These are phyloP conservation scores for Lichtheimia ornata DNA, from an alignment of 371 early-diverging fungal species.

Conservation along the genomic window DNA sequence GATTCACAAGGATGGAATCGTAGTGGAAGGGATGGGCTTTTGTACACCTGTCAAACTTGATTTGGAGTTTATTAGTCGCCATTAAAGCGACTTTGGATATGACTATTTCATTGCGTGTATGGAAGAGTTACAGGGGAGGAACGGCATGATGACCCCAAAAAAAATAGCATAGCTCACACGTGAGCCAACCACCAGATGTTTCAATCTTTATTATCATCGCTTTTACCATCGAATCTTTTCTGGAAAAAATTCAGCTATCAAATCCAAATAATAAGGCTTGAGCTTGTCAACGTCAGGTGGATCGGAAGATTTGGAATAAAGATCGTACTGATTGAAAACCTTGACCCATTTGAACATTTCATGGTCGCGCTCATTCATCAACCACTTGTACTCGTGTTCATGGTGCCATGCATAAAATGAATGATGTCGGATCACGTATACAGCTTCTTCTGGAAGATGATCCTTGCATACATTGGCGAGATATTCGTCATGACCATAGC, in stretches of 20 bases:
- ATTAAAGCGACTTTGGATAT: too few species aligned
- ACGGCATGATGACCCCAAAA: too few species aligned
- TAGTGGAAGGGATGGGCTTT: background rate
- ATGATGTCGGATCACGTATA: constrained; percentile 58
- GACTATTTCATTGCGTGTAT: too few species aligned
- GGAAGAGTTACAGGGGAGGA: too few species aligned
- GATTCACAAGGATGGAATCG: constrained; percentile 12
- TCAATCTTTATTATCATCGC: too few species aligned
- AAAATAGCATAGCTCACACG: too few species aligned
- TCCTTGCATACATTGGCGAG: constrained; percentile 54
- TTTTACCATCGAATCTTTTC: constrained; percentile 49
- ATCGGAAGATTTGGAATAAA: constrained; percentile 49
- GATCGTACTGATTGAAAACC: constrained; percentile 59
- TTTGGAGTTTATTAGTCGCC: too few species aligned
- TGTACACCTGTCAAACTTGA: too few species aligned
- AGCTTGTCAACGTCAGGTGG: constrained; percentile 35
- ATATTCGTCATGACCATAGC: constrained; percentile 67
- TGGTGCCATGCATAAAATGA: constrained; percentile 61
- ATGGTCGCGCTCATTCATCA: constrained; percentile 50
- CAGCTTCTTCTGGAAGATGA: constrained; percentile 52
- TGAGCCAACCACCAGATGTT: too few species aligned
- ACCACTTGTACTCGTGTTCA: constrained; percentile 46
- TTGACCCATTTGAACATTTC: constrained; percentile 55
- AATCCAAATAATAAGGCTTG: constrained; percentile 46
- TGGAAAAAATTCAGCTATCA: constrained; percentile 59